Conservation (phyloP, 345 rosid species). For the Aurinia saxatilis region DNA sequence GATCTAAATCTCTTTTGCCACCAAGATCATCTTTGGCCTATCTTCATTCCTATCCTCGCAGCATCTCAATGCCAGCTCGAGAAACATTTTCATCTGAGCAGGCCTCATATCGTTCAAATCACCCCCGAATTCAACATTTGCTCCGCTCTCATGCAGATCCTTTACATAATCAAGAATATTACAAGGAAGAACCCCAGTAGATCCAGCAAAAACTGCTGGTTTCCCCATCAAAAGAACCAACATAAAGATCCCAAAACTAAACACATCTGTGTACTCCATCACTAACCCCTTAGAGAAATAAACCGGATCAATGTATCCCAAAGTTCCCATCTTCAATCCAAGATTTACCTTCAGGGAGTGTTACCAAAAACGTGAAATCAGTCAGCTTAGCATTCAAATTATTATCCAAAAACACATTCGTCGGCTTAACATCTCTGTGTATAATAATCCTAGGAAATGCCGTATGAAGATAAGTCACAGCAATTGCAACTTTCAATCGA, state of each 20-base stretch:
- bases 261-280: neutral
- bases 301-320: neutral
- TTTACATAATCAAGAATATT: neutral
- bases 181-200: too few relatives aligned
- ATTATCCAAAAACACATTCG: neutral
- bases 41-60: neutral
- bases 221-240: slow-evolving; percentile 2
- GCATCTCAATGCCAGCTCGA: slow-evolving; percentile 8
- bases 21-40: slow-evolving; percentile 13
- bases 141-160: neutral
- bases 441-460: neutral
- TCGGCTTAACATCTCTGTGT: slow-evolving; percentile 5
- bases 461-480: slow-evolving; percentile 6
- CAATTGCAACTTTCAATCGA: neutral
- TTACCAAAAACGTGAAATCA: neutral
- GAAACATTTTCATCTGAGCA: too few relatives aligned
- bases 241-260: neutral
- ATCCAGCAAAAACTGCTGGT: neutral
- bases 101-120: neutral
- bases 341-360: slow-evolving; percentile 6
- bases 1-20: slow-evolving; percentile 2
- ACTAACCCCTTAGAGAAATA: neutral
- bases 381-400: neutral
- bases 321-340: neutral
- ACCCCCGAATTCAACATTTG: neutral